Base-by-base conservation (phyloP, 202 grass and related monocot genomes). In the Bolboschoenoplectus hybrid region DNA sequence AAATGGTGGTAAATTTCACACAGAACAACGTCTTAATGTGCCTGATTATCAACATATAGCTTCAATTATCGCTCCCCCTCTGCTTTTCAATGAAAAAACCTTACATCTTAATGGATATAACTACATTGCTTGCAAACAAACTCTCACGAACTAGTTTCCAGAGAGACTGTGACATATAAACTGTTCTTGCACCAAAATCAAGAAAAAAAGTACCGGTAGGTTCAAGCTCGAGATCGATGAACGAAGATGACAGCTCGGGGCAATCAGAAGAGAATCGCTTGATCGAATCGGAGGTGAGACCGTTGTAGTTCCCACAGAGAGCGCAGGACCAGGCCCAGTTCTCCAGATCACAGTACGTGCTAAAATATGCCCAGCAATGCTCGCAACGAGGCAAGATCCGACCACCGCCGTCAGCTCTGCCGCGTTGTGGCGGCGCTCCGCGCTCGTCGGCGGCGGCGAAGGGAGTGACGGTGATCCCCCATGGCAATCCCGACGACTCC, bases 361-460 rank as follows among this genome's bases (percentile, higher is more conserved):
- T 91, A 51, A 94, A 56, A 85, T 99, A 99, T 32, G 86, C 93
- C 90, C 92, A 98, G 90, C 97, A 98, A 84, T 83, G 73, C 46
- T 98, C 91, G 89, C 97, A 98, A 45, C 97, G 97, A 41, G 97
- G 97, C 60, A 98, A 79, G 60, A 85, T 90, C 86, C 95, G 86
- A 16, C 90, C 93, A 8, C 58, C 85, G 57, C 53, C 32, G n/a
- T 89, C 93, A 9, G 57, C 80, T 76, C 52, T 11, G 17, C 90
- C 93, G 8, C 52, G 72, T 38, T 76, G 5, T 1, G 93, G 93
- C 16, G 86, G 65, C 47, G 86, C 85, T 63, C 93, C 93, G 46
- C 55, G 74, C 89, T 98, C 97, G 85, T 96, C 97, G 2, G 51
- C 36, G 46, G 87, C 83, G 49, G 93, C 71, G 90, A 98, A 98